phyloP scores from a whole-genome alignment of 2,329 filamentous ascomycete species.

The Colletotrichum lentis region DNA sequence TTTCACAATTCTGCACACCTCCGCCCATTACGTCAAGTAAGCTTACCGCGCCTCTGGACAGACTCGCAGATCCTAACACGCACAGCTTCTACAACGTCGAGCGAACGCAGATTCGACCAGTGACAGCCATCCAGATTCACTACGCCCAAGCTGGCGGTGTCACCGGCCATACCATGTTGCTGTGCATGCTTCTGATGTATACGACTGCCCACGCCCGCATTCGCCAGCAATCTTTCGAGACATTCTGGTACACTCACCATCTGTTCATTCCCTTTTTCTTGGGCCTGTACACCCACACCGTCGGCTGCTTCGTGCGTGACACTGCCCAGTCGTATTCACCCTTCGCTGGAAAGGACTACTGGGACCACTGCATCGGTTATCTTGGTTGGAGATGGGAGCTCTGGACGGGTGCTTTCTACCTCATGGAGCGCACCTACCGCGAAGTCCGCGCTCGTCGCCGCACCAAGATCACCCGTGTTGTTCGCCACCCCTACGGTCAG shows the following conservation, averaged over 20 bases:
- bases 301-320: conserved; percentile 95
- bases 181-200: conserved; percentile 99
- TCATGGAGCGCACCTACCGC: conserved; percentile 87
- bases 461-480: conserved; percentile 91
- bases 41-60: conserved; percentile 42
- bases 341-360: conserved; percentile 82
- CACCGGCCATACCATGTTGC: conserved; percentile 95
- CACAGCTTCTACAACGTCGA: conserved; percentile 93
- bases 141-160: conserved; percentile 89
- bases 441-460: conserved; percentile 84
- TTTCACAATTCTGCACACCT: conserved; percentile 80
- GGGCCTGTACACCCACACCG: conserved; percentile 93
- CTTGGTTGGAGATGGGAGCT: conserved; percentile 98
- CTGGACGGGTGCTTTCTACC: conserved; percentile 82
- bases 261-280: conserved; percentile 97
- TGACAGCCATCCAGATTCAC: conserved; percentile 87
- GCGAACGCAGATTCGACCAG: conserved; percentile 78
- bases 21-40: conserved; percentile 92
- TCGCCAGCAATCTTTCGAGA: conserved; percentile 95
- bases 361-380: conserved; percentile 93
- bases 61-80: conserved; percentile 28
- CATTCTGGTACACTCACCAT: conserved; percentile 99
- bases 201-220: conserved; percentile 94
- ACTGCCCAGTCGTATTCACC: conserved; percentile 76
- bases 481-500: conserved; percentile 92